phyloP scores from a whole-genome alignment of 805 yeast species.

The Kazachstania martiniae region DNA sequence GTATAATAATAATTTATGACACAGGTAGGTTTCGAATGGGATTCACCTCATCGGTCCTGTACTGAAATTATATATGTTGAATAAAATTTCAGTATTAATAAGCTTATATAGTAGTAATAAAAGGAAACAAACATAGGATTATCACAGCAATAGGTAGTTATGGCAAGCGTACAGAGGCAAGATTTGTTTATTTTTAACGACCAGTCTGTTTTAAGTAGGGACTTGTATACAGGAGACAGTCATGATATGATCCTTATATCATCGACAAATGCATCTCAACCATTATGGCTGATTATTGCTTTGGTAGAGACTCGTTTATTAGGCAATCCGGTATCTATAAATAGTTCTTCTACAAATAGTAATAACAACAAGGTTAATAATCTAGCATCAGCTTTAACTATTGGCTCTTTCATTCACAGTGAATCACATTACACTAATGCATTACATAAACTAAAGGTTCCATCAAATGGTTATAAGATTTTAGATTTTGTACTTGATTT shows the following conservation, averaged over 20 bases:
- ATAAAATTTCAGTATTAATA: too few species aligned
- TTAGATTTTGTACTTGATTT: slow-evolving; percentile 40
- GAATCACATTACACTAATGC: slow-evolving; percentile 10
- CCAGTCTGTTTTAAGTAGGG: slow-evolving; percentile 32
- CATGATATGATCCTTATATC: slow-evolving; percentile 29
- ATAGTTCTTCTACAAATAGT: slow-evolving; percentile 13
- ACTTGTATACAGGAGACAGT: slow-evolving; percentile 9
- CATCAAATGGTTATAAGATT: slow-evolving; percentile 19
- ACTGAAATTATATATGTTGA: too few species aligned
- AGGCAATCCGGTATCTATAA: slow-evolving; percentile 34
- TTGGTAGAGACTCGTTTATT: slow-evolving; percentile 40
- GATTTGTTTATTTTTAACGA: slow-evolving; percentile 46
- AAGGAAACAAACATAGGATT: too few species aligned
- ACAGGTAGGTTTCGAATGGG: too few species aligned
- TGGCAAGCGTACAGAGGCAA: slow-evolving; percentile 37
- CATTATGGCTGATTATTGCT: slow-evolving; percentile 52
- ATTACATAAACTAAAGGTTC: slow-evolving; percentile 16
- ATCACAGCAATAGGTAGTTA: too few species aligned
- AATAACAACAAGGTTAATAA: slow-evolving; percentile 1
- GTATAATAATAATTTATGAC: too few species aligned
- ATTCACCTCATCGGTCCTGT: too few species aligned
- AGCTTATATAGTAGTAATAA: too few species aligned
- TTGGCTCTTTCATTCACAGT: slow-evolving; percentile 24
- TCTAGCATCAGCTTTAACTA: slow-evolving; percentile 13
- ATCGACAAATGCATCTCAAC: slow-evolving; percentile 42